Evolutionary conservation across 805 yeast species (phyloP).

Genomic region (Clavispora asparagi): DNA sequence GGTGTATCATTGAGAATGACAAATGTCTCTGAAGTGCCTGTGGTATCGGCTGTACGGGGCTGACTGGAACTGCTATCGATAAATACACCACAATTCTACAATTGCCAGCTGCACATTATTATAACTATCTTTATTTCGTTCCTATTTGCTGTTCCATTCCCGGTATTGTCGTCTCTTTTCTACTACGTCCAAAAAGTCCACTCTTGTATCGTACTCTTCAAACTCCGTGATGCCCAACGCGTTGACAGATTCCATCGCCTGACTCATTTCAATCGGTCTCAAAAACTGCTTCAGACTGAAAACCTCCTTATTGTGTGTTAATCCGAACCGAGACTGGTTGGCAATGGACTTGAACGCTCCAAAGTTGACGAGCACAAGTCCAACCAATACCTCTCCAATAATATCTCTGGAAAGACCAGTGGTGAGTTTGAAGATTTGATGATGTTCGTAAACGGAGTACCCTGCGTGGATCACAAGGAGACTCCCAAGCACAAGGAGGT

Average conservation of each 20-base stretch:
- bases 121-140: neutral
- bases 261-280: slow-evolving; percentile 41
- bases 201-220: slow-evolving; percentile 44
- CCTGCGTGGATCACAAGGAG: slow-evolving; percentile 42
- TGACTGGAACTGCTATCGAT: too few species aligned
- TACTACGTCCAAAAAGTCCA: slow-evolving; percentile 47
- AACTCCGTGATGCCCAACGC: slow-evolving; percentile 43
- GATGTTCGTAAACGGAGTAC: slow-evolving; percentile 50
- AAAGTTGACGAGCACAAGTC: slow-evolving; percentile 38
- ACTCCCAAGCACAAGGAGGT: slow-evolving; percentile 7
- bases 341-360: slow-evolving; percentile 33
- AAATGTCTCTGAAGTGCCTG: too few species aligned
- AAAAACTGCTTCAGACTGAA: slow-evolving; percentile 28
- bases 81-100: too few species aligned
- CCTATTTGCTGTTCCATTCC: slow-evolving; percentile 21
- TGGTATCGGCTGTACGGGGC: too few species aligned
- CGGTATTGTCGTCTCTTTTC: slow-evolving; percentile 41
- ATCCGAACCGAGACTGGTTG: slow-evolving; percentile 8
- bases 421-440: slow-evolving; percentile 29
- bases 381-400: slow-evolving; percentile 44
- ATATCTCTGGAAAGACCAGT: slow-evolving; percentile 42
- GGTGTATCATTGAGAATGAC: too few species aligned
- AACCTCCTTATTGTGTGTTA: slow-evolving; percentile 22
- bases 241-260: slow-evolving; percentile 46
- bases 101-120: too few species aligned